Evolutionary conservation across 208 protist genomes (phyloP).

Genomic region (Spongospora subterranea): DNA sequence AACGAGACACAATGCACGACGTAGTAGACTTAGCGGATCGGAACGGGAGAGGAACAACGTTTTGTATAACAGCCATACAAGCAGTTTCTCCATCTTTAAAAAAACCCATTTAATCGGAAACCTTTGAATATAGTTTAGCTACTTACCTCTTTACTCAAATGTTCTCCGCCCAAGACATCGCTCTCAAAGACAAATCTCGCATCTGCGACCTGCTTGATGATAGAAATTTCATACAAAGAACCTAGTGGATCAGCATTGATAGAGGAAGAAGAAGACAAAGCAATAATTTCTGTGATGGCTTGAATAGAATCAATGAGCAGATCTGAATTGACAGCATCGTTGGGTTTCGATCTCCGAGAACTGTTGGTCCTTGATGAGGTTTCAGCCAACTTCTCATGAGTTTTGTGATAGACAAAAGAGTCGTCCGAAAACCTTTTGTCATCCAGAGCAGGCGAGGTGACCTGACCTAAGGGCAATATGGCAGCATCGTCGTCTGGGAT

Average conservation of each 20-base stretch:
- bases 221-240: neutral
- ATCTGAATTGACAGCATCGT: neutral
- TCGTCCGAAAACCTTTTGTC: no score
- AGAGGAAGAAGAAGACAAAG: neutral
- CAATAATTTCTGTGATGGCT: neutral
- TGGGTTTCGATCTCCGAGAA: neutral
- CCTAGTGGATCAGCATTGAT: neutral
- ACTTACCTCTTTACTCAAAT: no score
- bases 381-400: neutral
- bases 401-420: no score
- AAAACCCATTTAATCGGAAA: neutral
- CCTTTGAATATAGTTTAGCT: no score
- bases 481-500: neutral
- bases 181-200: neutral
- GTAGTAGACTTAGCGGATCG: neutral
- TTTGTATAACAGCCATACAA: neutral
- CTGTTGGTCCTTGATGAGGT: neutral
- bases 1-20: neutral
- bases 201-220: neutral
- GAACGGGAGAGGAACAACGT: neutral
- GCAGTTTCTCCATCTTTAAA: neutral
- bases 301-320: neutral
- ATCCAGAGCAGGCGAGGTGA: no score
- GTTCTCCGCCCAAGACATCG: no score
- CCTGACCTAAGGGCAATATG: no score